Evolutionary conservation across 78 protist genomes (phyloP), one percentile per base, ranked within the genome.

Genomic region (slime mould (Dictyostelium discoideum)): DNA sequence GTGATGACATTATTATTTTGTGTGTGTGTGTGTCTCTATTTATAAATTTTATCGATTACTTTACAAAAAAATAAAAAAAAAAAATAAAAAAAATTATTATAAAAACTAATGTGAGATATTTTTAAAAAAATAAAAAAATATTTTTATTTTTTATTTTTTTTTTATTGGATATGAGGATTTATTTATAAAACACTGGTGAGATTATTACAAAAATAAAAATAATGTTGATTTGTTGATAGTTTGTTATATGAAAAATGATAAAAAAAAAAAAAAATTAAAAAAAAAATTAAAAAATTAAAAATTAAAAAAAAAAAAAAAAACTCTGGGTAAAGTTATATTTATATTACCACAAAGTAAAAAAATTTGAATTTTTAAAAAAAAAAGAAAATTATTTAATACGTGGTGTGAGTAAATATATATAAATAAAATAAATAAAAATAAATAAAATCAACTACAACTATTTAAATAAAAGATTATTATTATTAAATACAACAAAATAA

Each of bases 11-110:
- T 39, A 72, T 72, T 72, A 2, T 65, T 65, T 63, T 63, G 1
- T 69, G 24, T 69, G 37, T 32, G 37, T 32, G 37, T 32, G 37
- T 32, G 14, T 67, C 5, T 67, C 40, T 74, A 37, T 74, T 74
- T 29, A 74, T 37, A 37, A 73, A 74, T 74, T 74, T 74, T 69
- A 29, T n/a, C 77, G 77, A 69, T 69, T 26, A 69, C 37, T 69
- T 69, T 74, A 32, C 13, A 74, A 74, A 69, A 69, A 2, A 7
- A 3, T 8, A 16, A 37, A 16, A 73, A 74, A 32, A 5, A 74
- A 74, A 74, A 74, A 74, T 32, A 32, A 29, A 72, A 69, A 69
- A 24, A 29, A 69, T 24, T 67, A 24, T 67, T 24, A 11, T 69
- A 3, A 69, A 69, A 69, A 69, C 29, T 26, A 69, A 69, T 69